Evolutionary conservation across 2,329 filamentous ascomycete species (phyloP).

Genomic region (Cadophora sp.): DNA sequence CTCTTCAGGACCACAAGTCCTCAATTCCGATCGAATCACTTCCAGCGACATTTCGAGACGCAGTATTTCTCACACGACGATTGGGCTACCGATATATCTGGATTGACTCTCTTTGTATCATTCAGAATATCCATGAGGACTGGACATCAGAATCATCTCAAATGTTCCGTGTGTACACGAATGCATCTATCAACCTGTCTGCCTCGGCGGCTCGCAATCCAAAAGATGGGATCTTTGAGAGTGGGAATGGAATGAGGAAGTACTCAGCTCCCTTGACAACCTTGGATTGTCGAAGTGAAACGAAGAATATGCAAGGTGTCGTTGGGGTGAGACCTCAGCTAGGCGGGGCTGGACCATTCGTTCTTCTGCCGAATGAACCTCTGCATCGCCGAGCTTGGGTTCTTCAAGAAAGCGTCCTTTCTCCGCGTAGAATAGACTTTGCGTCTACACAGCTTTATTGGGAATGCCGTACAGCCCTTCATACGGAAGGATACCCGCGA

Average conservation of each 20-base stretch:
- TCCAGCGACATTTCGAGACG: constrained; percentile 28
- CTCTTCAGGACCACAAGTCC: not conserved
- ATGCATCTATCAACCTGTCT: constrained; percentile 7
- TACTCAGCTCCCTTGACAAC: not conserved
- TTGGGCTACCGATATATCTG: constrained; percentile 25
- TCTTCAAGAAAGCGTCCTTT: constrained; percentile 17
- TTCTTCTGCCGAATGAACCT: not conserved
- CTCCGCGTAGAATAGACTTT: constrained; percentile 18
- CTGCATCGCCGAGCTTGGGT: constrained; percentile 21
- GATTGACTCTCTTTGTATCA: constrained; percentile 34
- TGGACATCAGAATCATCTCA: constrained; percentile 22
- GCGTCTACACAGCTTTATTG: constrained; percentile 14
- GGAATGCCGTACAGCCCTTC: not conserved
- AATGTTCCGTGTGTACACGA: constrained; percentile 18
- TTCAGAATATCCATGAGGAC: constrained; percentile 14
- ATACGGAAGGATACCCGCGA: not conserved
- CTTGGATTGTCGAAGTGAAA: not conserved
- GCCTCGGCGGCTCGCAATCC: not conserved
- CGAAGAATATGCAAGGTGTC: not conserved
- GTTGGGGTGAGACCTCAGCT: not conserved
- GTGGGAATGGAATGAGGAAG: not conserved
- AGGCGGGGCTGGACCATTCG: not conserved
- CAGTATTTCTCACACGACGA: constrained; percentile 18
- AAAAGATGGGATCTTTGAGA: not conserved
- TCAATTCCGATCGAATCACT: constrained; percentile 15